Base-by-base conservation (phyloP, 2,329 filamentous ascomycete genomes). In the Aureobasidium melanogenum region DNA sequence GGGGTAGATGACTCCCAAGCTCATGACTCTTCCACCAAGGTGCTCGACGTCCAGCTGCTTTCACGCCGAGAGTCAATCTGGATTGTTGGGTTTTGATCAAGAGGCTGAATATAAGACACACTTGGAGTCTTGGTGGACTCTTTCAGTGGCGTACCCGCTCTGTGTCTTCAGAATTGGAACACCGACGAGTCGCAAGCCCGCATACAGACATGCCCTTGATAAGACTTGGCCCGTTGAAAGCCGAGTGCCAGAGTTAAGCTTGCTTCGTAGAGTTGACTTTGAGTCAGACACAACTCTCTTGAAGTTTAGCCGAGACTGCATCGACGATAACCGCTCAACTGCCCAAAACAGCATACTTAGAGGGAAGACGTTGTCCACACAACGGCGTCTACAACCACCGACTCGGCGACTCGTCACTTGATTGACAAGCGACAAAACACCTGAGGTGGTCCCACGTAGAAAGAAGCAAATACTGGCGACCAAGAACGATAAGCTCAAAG, bases 241-340 rank as follows among this genome's bases (percentile, higher is more conserved):
- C 36, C 22, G 30, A 54, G 8, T 4, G 12, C n/a, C 36, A 54
- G 17, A 28, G 50, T 51, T 41, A 41, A 54, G 50, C 50, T 47
- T 47, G 24, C 24, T n/a, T 39, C 36, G 8, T 41, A 15, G 24
- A 54, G 34, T 34, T 54, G 50, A 24, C 50, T 54, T 41, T 30
- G 22, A 9, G 10, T 39, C 34, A 54, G 50, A 54, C 36, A 54
- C 50, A 54, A 26, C 34, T 41, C 50, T 41, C 34, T 39, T 39
- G 22, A 10, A 30, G 38, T 56, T 56, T 56, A 44, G 52, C 52
- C 52, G 52, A 44, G 34, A 24, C 17, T 43, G 26, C 26, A 38
- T 56, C 39, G 28, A 43, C 26, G 52, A 56, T 44, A 56, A 10
- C 38, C 52, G 52, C 26, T 56, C 26, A 41, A 54, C 50, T 54